Base-by-base conservation (phyloP, 768 basidiomycete genomes). In the Leccinellum luteum region DNA sequence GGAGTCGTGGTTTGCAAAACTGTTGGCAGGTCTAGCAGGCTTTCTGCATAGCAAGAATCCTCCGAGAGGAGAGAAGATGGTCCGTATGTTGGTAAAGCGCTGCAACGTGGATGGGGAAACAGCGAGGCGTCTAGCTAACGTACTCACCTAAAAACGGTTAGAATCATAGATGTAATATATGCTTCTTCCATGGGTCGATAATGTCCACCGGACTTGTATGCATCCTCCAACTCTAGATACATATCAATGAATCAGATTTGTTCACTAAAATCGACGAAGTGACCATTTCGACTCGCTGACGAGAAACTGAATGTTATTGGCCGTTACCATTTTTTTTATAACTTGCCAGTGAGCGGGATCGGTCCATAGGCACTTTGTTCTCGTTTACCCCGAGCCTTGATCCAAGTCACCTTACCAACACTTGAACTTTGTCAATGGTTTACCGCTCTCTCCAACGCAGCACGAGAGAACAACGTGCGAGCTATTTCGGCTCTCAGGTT, bases 41-140 rank as follows among this genome's bases (percentile, higher is more conserved):
- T 56, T 70, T 45, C 17, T 71, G 12, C 59, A 65, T 3, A 48
- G 43, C 48, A 69, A 50, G 44, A 64, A 59, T 25, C 65, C 69
- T 6, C 60, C 70, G 1, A 67, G 51, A 31, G 66, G 60, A 25
- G 72, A 73, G 43, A 69, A 54, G 32, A 59, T 72, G 58, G 61
- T 61, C 23, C 60, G 62, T 30, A 53, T 55, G 9, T 49, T 71
- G 41, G 51, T 64, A 54, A 71, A 59, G 54, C 71, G 69, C 32
- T 71, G 71, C 45, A 63, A 63, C 41, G 59, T 71, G 64, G 64
- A 73, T 32, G 62, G 50, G 3, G 70, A 73, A 30, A 64, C 65
- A 1, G 70, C 70, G 6, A 64, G 30, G 52, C 60, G 59, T 21
- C 45, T 71, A 48, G 62, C 66, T 6, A 41, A 28, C 25, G 43